Evolutionary conservation across 352 stramenopile genomes (phyloP), one percentile per base, ranked within the genome.

Genomic region (Lagenidium sp.): DNA sequence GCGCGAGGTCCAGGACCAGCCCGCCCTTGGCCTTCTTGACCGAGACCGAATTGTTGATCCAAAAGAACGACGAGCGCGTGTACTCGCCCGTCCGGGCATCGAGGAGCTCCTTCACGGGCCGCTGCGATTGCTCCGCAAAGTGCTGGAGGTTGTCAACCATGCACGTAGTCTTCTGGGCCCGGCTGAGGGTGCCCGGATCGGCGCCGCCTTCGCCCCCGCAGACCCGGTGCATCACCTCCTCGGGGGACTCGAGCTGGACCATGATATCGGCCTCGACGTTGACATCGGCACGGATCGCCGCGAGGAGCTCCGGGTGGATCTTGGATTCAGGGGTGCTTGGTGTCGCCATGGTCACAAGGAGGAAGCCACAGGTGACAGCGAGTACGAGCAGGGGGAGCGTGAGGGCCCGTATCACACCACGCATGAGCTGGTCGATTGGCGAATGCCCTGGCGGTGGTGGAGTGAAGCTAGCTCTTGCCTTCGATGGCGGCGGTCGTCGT

Each of bases 11-110:
- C 29, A 68, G 13, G 22, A 82, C 45, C 5, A 85, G 52, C 31
- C 60, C 50, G 12, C 44, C 46, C 12, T 57, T 49, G 1, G 59
- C 65, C 21, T 63, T 56, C 37, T 66, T 63, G n/a, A 85, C 48
- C 6, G 60, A 63, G 13, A 82, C 66, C 22, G 68, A 79, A 50
- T 79, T 82, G 62, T 71, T 68, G 55, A 85, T 85, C 72, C 72
- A 85, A 40, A 85, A 59, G 32, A 74, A 82, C 40, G 40, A 51
- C 38, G 57, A 55, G 46, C 54, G 50, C 25, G 31, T 43, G 47
- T 59, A 82, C 26, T 69, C 57, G 20, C 39, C 49, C 13, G 34
- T 30, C 21, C 60, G 48, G 3, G 47, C 34, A 7, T 24, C 53
- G 22, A 85, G 47, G 37, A 85, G 43, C 37, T 65, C 59, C 28